These are phyloP conservation scores for Plectranthus barbatus DNA, from an alignment of 257 asterid genomes.

Conservation along the genomic window DNA sequence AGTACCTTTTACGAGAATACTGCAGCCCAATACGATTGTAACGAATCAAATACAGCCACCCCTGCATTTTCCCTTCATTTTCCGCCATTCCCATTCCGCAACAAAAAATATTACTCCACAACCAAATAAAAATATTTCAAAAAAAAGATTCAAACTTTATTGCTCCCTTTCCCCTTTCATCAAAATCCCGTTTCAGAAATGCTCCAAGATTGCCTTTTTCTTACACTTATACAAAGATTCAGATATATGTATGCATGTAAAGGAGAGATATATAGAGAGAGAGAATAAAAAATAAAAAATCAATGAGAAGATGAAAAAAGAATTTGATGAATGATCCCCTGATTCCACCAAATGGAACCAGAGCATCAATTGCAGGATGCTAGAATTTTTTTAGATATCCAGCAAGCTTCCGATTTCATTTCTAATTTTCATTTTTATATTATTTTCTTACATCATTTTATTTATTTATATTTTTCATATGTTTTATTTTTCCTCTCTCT, in stretches of 20 bases:
- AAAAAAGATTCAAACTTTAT: conserved; percentile 27
- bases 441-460: neutral
- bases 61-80: conserved; percentile 67
- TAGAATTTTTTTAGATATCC: conserved; percentile 11
- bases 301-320: conserved; percentile 30
- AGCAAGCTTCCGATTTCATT: conserved; percentile 5
- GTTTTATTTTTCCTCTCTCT: too few species aligned
- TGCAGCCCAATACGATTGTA: conserved; percentile 68
- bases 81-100: conserved; percentile 33
- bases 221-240: neutral
- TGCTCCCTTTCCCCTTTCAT: neutral
- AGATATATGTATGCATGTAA: conserved; percentile 7
- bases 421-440: neutral
- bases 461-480: neutral
- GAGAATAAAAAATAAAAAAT: neutral
- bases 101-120: neutral
- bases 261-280: neutral
- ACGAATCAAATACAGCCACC: conserved; percentile 83
- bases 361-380: conserved; percentile 51
- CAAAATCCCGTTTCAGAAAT: conserved; percentile 21
- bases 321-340: conserved; percentile 32
- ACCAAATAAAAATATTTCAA: neutral
- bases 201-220: conserved; percentile 7
- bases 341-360: conserved; percentile 71
- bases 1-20: conserved; percentile 79